Conservation (phyloP, 2,329 filamentous ascomycete genomes). For the Cercospora sesami region DNA sequence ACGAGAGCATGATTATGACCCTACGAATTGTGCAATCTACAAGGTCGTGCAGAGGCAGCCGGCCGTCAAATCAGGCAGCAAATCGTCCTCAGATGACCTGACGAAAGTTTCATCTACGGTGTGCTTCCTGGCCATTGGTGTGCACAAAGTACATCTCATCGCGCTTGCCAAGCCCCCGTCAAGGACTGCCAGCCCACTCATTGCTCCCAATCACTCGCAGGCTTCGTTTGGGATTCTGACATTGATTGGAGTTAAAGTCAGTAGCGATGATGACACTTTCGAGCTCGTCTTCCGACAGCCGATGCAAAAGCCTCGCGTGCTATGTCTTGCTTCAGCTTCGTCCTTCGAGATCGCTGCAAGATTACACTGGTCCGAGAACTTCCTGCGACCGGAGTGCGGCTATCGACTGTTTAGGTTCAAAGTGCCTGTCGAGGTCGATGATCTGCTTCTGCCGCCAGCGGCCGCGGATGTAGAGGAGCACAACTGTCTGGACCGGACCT, state of each 20-base stretch:
- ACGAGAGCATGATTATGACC: slow-evolving; percentile 67
- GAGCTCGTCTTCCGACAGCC: slow-evolving; percentile 63
- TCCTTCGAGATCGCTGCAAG: slow-evolving; percentile 65
- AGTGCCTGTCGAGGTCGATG: slow-evolving; percentile 58
- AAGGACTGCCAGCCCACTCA: slow-evolving; percentile 56
- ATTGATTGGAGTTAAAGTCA: slow-evolving; percentile 60
- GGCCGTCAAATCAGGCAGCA: slow-evolving; percentile 53
- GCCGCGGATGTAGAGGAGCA: slow-evolving; percentile 60
- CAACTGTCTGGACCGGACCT: slow-evolving; percentile 63
- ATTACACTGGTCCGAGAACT: slow-evolving; percentile 62
- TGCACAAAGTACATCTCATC: slow-evolving; percentile 59
- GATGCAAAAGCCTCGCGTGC: slow-evolving; percentile 54
- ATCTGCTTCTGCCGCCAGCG: slow-evolving; percentile 51
- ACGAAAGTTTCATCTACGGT: slow-evolving; percentile 64
- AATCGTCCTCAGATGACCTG: slow-evolving; percentile 65
- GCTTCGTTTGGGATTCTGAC: slow-evolving; percentile 64
- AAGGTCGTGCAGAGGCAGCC: slow-evolving; percentile 65
- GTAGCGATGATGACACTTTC: slow-evolving; percentile 64
- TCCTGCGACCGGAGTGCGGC: slow-evolving; percentile 65
- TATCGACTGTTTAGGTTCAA: slow-evolving; percentile 63
- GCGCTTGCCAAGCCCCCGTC: background rate
- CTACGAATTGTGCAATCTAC: slow-evolving; percentile 66
- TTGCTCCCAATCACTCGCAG: slow-evolving; percentile 52
- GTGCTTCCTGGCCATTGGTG: slow-evolving; percentile 68
- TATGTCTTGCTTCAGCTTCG: slow-evolving; percentile 64